Percentiles rank a stretch among this genome's conserved stretches.
Conservation (phyloP, 2,329 filamentous ascomycete genomes). For the Moelleriella libera region DNA sequence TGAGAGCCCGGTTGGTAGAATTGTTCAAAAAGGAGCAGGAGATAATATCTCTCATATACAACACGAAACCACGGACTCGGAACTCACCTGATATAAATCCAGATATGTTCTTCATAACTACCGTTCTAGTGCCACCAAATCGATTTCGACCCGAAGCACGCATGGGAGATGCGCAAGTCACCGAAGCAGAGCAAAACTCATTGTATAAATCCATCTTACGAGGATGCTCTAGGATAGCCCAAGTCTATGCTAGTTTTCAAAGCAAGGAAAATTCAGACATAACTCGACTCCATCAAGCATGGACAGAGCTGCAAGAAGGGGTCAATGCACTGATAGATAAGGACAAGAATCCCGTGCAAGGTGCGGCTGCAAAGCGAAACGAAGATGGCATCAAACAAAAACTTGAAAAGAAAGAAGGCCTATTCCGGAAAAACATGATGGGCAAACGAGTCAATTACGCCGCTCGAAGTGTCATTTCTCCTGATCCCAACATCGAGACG, state of each 20-base stretch:
- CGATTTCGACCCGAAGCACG: conserved; percentile 77
- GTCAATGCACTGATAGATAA: conserved; percentile 91
- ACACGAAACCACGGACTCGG: conserved; percentile 50
- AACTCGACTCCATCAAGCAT: conserved; percentile 65
- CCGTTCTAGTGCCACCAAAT: conserved; percentile 81
- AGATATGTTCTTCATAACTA: conserved; percentile 90
- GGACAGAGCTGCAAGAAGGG: conserved; percentile 70
- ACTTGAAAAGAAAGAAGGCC: conserved; percentile 94
- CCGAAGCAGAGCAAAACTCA: conserved; percentile 78
- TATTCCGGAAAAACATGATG: conserved; percentile 99
- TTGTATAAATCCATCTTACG: conserved; percentile 77
- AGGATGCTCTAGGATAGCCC: conserved; percentile 56
- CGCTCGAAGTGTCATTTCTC: conserved; percentile 92
- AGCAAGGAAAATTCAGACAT: conserved; percentile 33
- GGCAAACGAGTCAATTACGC: conserved; percentile 98
- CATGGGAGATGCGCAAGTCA: conserved; percentile 66
- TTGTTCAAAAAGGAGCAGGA: conserved; percentile 83
- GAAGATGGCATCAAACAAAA: conserved; percentile 96
- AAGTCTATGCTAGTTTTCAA: conserved; percentile 44
- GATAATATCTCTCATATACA: conserved; percentile 73
- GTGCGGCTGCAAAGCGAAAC: conserved; percentile 60
- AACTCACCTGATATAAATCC: conserved; percentile 45
- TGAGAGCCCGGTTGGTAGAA: conserved; percentile 61
- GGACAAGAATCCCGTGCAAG: conserved; percentile 71
- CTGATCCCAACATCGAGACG: conserved; percentile 96